These are phyloP conservation scores for Schoenoplectus triqueter DNA, from an alignment of 202 grass and related monocot species.

Conservation along the genomic window DNA sequence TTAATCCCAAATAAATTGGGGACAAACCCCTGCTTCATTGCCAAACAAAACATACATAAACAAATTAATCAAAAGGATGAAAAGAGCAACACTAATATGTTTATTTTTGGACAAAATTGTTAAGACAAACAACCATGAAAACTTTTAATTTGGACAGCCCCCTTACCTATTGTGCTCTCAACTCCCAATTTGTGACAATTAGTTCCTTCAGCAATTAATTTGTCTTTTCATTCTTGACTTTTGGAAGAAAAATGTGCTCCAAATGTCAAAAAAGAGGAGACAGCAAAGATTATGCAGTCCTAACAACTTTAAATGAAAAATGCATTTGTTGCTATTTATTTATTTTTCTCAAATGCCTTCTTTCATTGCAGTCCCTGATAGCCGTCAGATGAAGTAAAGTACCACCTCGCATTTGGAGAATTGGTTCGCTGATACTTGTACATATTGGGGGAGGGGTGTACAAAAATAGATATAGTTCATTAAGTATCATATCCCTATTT, in stretches of 20 bases:
- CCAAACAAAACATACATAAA: background rate
- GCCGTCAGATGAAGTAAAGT: conserved; percentile 51
- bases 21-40: background rate
- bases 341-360: background rate
- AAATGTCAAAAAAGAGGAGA: background rate
- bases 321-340: conserved; percentile 3
- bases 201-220: background rate
- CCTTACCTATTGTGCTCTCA: background rate
- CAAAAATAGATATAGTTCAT: conserved; percentile 12
- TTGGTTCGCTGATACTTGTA: conserved; percentile 31
- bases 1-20: too few relatives aligned
- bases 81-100: background rate
- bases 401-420: background rate
- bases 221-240: background rate
- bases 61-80: background rate
- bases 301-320: background rate
- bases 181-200: background rate
- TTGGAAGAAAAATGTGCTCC: background rate
- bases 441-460: background rate
- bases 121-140: background rate
- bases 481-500: background rate
- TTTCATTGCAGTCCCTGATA: conserved; percentile 59
- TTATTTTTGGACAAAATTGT: background rate
- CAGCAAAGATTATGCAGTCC: background rate
- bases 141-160: background rate